phyloP scores from a whole-genome alignment of 768 basidiomycete species.

The Steccherinum ochraceum region DNA sequence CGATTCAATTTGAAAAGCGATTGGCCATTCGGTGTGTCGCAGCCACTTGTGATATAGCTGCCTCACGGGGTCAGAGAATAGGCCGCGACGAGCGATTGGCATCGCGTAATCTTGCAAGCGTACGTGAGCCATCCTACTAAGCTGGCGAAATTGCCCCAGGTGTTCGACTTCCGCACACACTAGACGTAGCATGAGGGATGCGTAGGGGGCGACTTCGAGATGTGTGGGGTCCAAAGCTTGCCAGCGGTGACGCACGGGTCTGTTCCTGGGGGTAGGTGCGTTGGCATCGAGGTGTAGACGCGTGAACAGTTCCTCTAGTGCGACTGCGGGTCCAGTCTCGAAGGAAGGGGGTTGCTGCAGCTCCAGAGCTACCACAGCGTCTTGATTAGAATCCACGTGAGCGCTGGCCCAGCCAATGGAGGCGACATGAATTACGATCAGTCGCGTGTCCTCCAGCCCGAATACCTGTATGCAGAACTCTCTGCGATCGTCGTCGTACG shows the following conservation, averaged over 20 bases:
- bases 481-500: slow-evolving; percentile 36
- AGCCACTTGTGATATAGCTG: slow-evolving; percentile 27
- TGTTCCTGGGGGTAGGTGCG: slow-evolving; percentile 9
- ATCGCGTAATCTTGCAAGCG: slow-evolving; percentile 24
- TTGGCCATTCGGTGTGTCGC: slow-evolving; percentile 32
- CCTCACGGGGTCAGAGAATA: slow-evolving; percentile 36
- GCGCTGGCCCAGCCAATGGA: slow-evolving; percentile 34
- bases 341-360: slow-evolving; percentile 34
- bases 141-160: slow-evolving; percentile 30
- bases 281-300: background rate
- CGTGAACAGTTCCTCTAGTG: background rate
- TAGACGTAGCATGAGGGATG: slow-evolving; percentile 42
- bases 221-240: slow-evolving; percentile 28
- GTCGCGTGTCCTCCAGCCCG: slow-evolving; percentile 13
- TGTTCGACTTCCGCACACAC: slow-evolving; percentile 31
- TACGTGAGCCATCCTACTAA: slow-evolving; percentile 33
- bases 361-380: slow-evolving; percentile 18
- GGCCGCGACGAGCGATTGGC: slow-evolving; percentile 30
- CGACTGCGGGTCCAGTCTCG: slow-evolving; percentile 26
- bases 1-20: slow-evolving; percentile 54
- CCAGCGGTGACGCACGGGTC: slow-evolving; percentile 18
- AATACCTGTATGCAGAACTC: slow-evolving; percentile 36
- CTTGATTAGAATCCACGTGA: slow-evolving; percentile 22
- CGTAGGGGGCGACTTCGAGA: slow-evolving; percentile 38
- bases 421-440: slow-evolving; percentile 37